Evolutionary conservation across 1,284 basidiomycete species (phyloP).

Genomic region (Cryptococcus depauperatus): DNA sequence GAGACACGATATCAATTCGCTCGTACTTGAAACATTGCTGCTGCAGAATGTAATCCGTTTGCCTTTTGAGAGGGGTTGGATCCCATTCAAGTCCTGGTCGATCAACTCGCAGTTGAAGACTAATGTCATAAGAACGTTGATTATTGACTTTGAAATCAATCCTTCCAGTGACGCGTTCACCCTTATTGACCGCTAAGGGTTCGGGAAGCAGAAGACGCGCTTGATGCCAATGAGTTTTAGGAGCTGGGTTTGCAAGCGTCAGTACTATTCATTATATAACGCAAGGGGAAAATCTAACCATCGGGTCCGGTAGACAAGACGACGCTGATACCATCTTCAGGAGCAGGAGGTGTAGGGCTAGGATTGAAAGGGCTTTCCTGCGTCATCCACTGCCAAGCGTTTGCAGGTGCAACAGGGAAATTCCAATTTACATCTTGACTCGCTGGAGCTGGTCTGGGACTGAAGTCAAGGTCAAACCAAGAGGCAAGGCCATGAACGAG

Average conservation of each 20-base stretch:
- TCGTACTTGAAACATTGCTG: slow-evolving; percentile 43
- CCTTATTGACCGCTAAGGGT: slow-evolving; percentile 45
- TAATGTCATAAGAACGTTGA: slow-evolving; percentile 41
- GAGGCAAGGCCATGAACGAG: slow-evolving; percentile 44
- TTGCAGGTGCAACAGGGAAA: slow-evolving; percentile 21
- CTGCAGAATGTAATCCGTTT: slow-evolving; percentile 34
- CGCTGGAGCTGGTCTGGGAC: slow-evolving; percentile 16
- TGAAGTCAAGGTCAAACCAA: slow-evolving; percentile 44
- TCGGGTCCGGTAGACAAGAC: slow-evolving; percentile 40
- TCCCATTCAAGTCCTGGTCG: slow-evolving; percentile 22
- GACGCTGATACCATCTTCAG: slow-evolving; percentile 34
- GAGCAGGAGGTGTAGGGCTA: slow-evolving; percentile 32
- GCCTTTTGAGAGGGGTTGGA: slow-evolving; percentile 30
- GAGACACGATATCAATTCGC: background rate
- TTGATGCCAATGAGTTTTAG: slow-evolving; percentile 27
- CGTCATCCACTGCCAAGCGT: slow-evolving; percentile 32
- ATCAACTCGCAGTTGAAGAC: slow-evolving; percentile 34
- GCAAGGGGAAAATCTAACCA: slow-evolving; percentile 18
- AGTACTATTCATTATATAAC: too few relatives aligned
- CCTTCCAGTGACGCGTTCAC: slow-evolving; percentile 34
- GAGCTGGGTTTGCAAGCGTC: background rate
- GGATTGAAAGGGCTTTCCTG: slow-evolving; percentile 38
- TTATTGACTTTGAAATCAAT: slow-evolving; percentile 41
- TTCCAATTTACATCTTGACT: slow-evolving; percentile 24
- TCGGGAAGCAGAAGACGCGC: slow-evolving; percentile 40